These are phyloP conservation scores for Tagetes patula DNA, from an alignment of 129 eudicot genomes.

Conservation along the genomic window DNA sequence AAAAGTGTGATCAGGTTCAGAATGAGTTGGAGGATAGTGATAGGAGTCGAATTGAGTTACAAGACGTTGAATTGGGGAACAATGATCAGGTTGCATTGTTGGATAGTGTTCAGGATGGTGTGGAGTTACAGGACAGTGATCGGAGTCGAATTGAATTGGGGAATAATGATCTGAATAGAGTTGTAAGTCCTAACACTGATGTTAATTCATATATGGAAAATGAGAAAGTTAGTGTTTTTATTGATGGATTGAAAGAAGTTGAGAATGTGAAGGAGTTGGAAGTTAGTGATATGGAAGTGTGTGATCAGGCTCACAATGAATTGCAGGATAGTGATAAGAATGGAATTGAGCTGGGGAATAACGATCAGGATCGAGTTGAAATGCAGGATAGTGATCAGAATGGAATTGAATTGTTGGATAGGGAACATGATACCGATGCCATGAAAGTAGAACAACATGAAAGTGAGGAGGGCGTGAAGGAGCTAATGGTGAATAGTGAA, in stretches of 20 bases:
- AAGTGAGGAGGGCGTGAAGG: constrained; percentile 37
- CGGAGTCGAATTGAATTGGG: constrained; percentile 4
- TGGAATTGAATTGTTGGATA: constrained; percentile 9
- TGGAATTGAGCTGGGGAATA: neutral
- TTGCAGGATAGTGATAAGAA: constrained; percentile 3
- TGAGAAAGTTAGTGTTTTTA: constrained; percentile 18
- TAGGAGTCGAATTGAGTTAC: neutral
- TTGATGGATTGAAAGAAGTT: constrained; percentile 1
- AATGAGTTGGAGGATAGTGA: constrained; percentile 3
- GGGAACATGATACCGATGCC: constrained; percentile 15
- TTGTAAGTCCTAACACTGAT: neutral
- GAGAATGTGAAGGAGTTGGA: constrained; percentile 24
- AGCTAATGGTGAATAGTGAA: constrained; percentile 7
- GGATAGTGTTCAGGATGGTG: neutral
- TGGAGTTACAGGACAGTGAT: neutral
- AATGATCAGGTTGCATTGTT: neutral
- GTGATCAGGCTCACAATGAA: constrained; percentile 5
- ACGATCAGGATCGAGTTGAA: neutral
- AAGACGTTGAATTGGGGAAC: neutral
- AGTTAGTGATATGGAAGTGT: constrained; percentile 23
- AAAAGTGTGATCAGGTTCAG: constrained; percentile 14
- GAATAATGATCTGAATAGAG: constrained; percentile 5
- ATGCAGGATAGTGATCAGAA: constrained; percentile 7
- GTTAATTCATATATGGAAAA: constrained; percentile 24
- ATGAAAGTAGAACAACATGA: constrained; percentile 21